Base-by-base conservation (phyloP, 1,284 basidiomycete species). In the Farysia itapuensis region DNA sequence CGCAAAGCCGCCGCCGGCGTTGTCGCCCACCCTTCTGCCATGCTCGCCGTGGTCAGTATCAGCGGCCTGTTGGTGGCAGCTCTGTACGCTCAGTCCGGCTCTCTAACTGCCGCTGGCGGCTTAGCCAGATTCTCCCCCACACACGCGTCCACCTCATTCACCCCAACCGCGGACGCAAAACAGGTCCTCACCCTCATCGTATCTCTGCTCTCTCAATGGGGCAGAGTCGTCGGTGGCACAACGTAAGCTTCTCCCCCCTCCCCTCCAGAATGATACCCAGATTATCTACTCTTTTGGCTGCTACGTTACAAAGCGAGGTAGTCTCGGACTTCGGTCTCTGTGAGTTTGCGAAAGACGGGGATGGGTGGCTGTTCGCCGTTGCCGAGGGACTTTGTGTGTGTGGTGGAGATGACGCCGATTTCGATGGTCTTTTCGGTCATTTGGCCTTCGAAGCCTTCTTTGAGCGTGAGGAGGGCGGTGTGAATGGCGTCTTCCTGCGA, bases 381-480 rank as follows among this genome's bases (percentile, higher is more conserved):
- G 2, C 57, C 63, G 29, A 64, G 49, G 14, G 51, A 47, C 22
- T 52, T 43, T 12, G 53, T 59, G 30, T 48, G 39, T 15, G 50
- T 64, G 4, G 48, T 90, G 24, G 63, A 66, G 52, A 98, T 84
- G 35, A 99, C 86, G 35, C 95, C 95, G 50, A 99, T 93, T 79
- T 99, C 95, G 73, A 99, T 95, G 25, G 95, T 99, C 81, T 97
- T 94, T 80, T 97, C 94, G 16, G 94, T 97, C 93, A 99, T 97
- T 77, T 97, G 89, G 12, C 95, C 95, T 79, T 99, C 95, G 70
- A 97, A 97, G 8, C 94, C 94, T 80, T 98, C 95, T 79, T 99
- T 98, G 60, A 98, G 82, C 16, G 95, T 99, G 61, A 99, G 80
- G 29, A 99, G 84, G n/a, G 95, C 94, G 7, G 95, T 98, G 79